Evolutionary conservation across 306 rosid species (phyloP).

Genomic region (Nissolia schottii): DNA sequence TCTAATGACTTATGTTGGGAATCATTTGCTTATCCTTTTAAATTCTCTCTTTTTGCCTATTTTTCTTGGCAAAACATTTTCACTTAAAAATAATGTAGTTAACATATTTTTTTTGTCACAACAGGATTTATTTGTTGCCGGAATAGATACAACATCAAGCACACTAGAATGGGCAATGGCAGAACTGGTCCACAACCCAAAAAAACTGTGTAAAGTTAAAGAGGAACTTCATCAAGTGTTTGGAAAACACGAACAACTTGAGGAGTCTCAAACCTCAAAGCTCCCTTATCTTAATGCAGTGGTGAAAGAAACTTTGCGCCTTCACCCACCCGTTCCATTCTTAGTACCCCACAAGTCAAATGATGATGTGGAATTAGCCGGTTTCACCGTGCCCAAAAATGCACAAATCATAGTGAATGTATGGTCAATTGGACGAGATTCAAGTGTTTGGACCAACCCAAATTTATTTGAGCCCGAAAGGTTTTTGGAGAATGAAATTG

Average conservation of each 20-base stretch:
- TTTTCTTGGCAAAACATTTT: too few relatives aligned
- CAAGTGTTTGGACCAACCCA: constrained; percentile 23
- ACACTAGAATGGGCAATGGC: constrained; percentile 25
- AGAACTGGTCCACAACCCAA: constrained; percentile 23
- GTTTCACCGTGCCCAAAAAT: constrained; percentile 14
- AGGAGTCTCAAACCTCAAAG: constrained; percentile 17
- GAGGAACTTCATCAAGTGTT: not conserved
- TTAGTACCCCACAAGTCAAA: constrained; percentile 22
- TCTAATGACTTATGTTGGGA: too few relatives aligned
- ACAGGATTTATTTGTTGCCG: constrained; percentile 32
- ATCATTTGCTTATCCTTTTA: too few relatives aligned
- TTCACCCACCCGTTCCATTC: constrained; percentile 31
- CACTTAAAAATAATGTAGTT: too few relatives aligned
- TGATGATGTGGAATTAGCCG: not conserved
- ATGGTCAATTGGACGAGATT: constrained; percentile 32
- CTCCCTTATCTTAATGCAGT: constrained; percentile 21
- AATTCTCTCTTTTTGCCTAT: too few relatives aligned
- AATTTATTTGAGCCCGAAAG: constrained; percentile 29
- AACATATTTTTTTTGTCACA: too few relatives aligned
- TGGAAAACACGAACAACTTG: not conserved
- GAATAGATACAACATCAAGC: constrained; percentile 25
- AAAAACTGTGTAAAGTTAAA: not conserved
- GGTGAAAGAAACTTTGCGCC: constrained; percentile 23
- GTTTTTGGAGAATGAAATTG: constrained; percentile 13
- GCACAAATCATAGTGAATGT: constrained; percentile 16